phyloP scores from a whole-genome alignment of 352 stramenopile genomes.

The Phytophthora lateralis region DNA sequence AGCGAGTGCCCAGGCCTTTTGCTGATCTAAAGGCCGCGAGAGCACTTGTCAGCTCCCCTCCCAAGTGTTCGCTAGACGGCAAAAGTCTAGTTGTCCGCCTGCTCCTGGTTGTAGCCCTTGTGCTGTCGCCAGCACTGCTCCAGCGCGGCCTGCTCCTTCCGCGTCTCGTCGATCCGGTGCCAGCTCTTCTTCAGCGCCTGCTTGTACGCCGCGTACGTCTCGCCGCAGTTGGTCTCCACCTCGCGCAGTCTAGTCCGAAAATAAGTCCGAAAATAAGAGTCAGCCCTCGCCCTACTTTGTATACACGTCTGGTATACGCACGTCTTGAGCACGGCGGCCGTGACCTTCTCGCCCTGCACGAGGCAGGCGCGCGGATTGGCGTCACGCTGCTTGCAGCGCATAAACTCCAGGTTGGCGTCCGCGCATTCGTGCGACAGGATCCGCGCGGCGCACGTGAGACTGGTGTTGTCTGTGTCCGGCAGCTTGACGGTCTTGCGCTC shows the following conservation, averaged over 20 bases:
- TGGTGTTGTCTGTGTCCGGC: constrained; percentile 88
- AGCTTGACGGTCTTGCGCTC: constrained; percentile 62
- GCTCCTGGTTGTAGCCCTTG: constrained; percentile 60
- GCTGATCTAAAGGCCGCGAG: constrained; percentile 32
- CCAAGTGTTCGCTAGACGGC: constrained; percentile 3
- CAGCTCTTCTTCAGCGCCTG: constrained; percentile 90
- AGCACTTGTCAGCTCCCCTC: constrained; percentile 6
- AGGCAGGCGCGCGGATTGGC: constrained; percentile 83
- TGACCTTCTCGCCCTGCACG: constrained; percentile 88
- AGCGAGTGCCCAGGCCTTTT: constrained; percentile 19
- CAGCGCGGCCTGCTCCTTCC: constrained; percentile 87
- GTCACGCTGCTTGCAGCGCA: constrained; percentile 88
- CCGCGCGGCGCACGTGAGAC: constrained; percentile 82
- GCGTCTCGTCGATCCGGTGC: constrained; percentile 84
- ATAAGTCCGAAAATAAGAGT: constrained; percentile 16
- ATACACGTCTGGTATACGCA: constrained; percentile 42
- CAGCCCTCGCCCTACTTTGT: background rate
- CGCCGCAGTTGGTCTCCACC: constrained; percentile 83
- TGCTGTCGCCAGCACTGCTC: constrained; percentile 86
- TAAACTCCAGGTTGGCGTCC: constrained; percentile 83
- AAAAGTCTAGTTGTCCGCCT: constrained; percentile 34
- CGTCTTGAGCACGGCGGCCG: constrained; percentile 85
- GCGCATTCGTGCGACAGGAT: constrained; percentile 86
- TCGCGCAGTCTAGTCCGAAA: constrained; percentile 60
- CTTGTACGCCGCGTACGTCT: constrained; percentile 89